Percentiles rank a stretch among this genome's conserved stretches.
Evolutionary conservation across 2,329 filamentous ascomycete species (phyloP).

Genomic region (Penicillium sp.): DNA sequence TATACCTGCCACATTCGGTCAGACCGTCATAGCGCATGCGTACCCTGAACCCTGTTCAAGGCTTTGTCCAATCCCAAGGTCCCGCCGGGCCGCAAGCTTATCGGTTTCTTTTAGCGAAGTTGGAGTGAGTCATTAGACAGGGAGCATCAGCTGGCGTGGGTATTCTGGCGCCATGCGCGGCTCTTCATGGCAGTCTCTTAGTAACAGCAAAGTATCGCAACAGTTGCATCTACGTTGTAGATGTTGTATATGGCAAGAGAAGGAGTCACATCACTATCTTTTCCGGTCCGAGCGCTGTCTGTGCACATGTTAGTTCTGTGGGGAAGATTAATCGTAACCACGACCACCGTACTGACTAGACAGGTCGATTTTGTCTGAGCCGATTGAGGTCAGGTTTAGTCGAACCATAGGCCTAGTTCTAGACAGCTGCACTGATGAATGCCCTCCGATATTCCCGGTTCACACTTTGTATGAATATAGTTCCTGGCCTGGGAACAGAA

Average conservation of each 20-base stretch:
- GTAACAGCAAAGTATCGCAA: not conserved
- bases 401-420: too few relatives aligned
- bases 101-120: not conserved
- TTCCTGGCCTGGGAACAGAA: not conserved
- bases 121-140: not conserved
- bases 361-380: too few relatives aligned
- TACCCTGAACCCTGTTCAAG: not conserved
- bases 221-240: not conserved
- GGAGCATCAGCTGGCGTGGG: too few relatives aligned
- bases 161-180: not conserved
- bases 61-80: not conserved
- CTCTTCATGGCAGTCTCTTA: not conserved
- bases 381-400: not conserved
- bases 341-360: not conserved
- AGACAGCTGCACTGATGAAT: not conserved
- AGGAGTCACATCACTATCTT: not conserved
- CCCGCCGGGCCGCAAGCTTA: not conserved
- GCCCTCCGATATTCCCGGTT: not conserved
- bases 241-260: not conserved
- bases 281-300: conserved; percentile 1
- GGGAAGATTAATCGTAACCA: not conserved
- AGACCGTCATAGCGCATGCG: not conserved
- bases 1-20: not conserved
- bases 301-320: not conserved
- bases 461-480: not conserved